Evolutionary conservation across 225 moss, liverwort and hornwort genomes (phyloP).

Genomic region (Pseudoscleropodium purum): DNA sequence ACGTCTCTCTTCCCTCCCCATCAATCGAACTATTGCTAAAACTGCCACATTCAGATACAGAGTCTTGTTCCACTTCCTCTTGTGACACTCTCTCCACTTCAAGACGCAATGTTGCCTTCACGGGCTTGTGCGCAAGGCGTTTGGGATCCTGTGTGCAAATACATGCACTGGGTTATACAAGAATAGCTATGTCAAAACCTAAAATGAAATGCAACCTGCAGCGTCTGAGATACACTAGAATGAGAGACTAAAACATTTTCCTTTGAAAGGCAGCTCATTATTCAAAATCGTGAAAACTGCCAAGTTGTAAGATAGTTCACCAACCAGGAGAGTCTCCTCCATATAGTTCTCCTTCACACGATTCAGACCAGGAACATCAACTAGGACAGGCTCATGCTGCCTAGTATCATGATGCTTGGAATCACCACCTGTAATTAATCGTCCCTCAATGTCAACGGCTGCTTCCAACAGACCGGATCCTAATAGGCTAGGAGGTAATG

Average conservation of each 20-base stretch:
- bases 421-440: conserved; percentile 32
- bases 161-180: not conserved
- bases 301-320: not conserved
- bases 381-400: conserved; percentile 74
- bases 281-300: not conserved
- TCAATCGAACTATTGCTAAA: conserved; percentile 94
- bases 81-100: conserved; percentile 78
- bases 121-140: conserved; percentile 90
- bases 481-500: conserved; percentile 65
- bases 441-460: conserved; percentile 53
- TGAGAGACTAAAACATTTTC: not conserved
- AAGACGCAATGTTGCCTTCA: conserved; percentile 85
- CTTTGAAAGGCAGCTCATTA: not conserved
- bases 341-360: conserved; percentile 97
- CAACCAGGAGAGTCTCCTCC: conserved; percentile 90
- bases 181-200: not conserved
- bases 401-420: conserved; percentile 53
- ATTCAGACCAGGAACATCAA: conserved; percentile 88
- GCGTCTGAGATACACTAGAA: not conserved
- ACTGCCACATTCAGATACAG: conserved; percentile 85
- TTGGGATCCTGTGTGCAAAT: conserved; percentile 69
- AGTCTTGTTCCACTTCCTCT: conserved; percentile 73
- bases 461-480: conserved; percentile 76
- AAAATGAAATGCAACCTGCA: not conserved
- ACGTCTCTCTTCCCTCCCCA: conserved; percentile 68